Percentiles rank a stretch among this genome's conserved stretches.
These are phyloP conservation scores for Sungouiozyma intestinalis DNA, from an alignment of 805 yeast species.

Conservation along the genomic window DNA sequence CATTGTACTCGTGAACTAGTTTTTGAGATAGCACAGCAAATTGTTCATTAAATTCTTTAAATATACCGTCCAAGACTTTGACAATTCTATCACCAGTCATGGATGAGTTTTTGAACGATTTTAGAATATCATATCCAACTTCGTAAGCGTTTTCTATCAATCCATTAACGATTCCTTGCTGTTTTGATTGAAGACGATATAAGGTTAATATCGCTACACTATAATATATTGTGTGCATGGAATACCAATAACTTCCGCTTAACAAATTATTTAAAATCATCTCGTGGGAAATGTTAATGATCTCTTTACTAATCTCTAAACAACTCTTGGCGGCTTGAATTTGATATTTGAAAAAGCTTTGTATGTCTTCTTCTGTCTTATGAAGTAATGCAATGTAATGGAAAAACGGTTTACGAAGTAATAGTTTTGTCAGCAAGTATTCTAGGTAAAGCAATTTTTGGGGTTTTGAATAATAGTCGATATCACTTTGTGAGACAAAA, in stretches of 20 bases:
- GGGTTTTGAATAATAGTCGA: slow-evolving; percentile 49
- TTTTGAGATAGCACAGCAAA: slow-evolving; percentile 4
- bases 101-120: slow-evolving; percentile 55
- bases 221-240: slow-evolving; percentile 80
- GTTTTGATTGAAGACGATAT: slow-evolving; percentile 23
- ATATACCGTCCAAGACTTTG: slow-evolving; percentile 61
- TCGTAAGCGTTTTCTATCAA: slow-evolving; percentile 49
- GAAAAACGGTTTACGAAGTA: slow-evolving; percentile 78
- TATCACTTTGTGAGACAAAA: slow-evolving; percentile 18
- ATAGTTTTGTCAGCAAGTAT: slow-evolving; percentile 66
- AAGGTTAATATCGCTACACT: slow-evolving; percentile 80
- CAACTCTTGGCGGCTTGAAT: slow-evolving; percentile 72
- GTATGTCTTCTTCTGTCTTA: slow-evolving; percentile 3
- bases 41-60: slow-evolving; percentile 63
- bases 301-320: slow-evolving; percentile 72
- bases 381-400: slow-evolving; percentile 49
- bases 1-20: slow-evolving; percentile 1
- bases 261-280: slow-evolving; percentile 63
- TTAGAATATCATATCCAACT: slow-evolving; percentile 56
- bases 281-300: slow-evolving; percentile 69
- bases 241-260: slow-evolving; percentile 85
- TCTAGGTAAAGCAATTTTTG: slow-evolving; percentile 64
- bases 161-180: neutral
- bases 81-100: slow-evolving; percentile 69
- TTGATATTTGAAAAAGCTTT: slow-evolving; percentile 48